Percentiles rank a stretch among this genome's conserved stretches.
phyloP scores from a whole-genome alignment of 257 asterid genomes.

The Nicotiana noctiflora region DNA sequence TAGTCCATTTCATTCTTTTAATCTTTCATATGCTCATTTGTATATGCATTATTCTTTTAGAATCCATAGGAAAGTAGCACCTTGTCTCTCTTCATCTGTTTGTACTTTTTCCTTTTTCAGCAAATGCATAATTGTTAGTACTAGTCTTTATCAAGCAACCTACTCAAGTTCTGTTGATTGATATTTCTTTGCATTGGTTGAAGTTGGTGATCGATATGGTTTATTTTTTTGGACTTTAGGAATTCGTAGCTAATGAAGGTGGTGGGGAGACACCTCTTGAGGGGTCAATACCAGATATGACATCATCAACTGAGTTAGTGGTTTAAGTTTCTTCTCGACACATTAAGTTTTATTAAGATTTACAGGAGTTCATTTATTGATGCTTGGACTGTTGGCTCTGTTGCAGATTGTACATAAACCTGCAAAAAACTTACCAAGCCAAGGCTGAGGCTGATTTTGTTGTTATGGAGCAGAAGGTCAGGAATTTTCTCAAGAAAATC shows the following conservation, averaged over 20 bases:
- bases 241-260: constrained; percentile 82
- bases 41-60: not conserved
- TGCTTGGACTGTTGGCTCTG: constrained; percentile 7
- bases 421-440: constrained; percentile 87
- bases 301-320: constrained; percentile 95
- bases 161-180: not conserved
- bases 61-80: not conserved
- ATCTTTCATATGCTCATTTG: not conserved
- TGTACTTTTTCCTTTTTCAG: not conserved
- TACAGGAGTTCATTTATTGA: not conserved
- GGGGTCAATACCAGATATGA: constrained; percentile 98
- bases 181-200: not conserved
- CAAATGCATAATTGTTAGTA: not conserved
- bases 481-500: constrained; percentile 57
- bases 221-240: constrained; percentile 29
- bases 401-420: constrained; percentile 67
- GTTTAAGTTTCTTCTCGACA: constrained; percentile 8
- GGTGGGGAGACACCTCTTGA: constrained; percentile 93
- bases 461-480: constrained; percentile 57
- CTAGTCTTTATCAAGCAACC: not conserved
- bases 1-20: not conserved
- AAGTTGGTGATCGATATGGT: not conserved
- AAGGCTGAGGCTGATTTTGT: constrained; percentile 93
- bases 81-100: not conserved
- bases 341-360: not conserved